Base-by-base conservation (phyloP, 495 filamentous ascomycete species). In the Penicillium taxi region DNA sequence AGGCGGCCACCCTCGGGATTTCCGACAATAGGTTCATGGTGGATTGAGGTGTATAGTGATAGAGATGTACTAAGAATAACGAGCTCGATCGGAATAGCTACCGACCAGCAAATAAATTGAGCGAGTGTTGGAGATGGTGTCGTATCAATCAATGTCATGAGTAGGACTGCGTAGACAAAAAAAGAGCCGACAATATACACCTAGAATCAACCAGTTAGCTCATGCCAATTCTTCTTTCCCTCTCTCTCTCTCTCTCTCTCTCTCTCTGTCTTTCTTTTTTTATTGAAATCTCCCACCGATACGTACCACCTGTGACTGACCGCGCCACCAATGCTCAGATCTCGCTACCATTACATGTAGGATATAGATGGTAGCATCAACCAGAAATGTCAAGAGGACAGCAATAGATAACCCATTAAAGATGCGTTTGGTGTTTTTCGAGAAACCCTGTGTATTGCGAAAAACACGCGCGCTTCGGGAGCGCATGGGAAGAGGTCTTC, bases 301-400 rank as follows among this genome's bases (percentile, higher is more conserved):
- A 73, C 84, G 64, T 78, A 96, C 90, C 56, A 82, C 82, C 37
- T 78, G 74, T 19, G 83, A 69, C 61, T 94, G 77, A 18, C 85
- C 86, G 53, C 86, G 91, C 91, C 89, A 96, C 88, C 89, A 96
- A 26, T 77, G 67, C 45, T 83, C 68, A 18, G 81, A 66, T 33
- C 71, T 67, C 36, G 71, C 61, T 11, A 70, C 45, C 39, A 94
- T 66, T 41, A 86, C 82, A 69, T 88, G 91, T 37, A 75, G 38
- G 29, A 91, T 76, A 47, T 93, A 80, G 50, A 84, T 78, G 31
- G 66, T 68, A 26, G 81, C 75, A 61, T 87, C 86, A 29, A 66
- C 83, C 30, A 89, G 56, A 37, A 91, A 84, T 11, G 84, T 86
- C 37, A 81, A 47, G 18, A 87, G 67, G 4, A 84, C 62, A 6